Evolutionary conservation across 2,329 filamentous ascomycete genomes (phyloP).

Genomic region (Colletotrichum cuscutae): DNA sequence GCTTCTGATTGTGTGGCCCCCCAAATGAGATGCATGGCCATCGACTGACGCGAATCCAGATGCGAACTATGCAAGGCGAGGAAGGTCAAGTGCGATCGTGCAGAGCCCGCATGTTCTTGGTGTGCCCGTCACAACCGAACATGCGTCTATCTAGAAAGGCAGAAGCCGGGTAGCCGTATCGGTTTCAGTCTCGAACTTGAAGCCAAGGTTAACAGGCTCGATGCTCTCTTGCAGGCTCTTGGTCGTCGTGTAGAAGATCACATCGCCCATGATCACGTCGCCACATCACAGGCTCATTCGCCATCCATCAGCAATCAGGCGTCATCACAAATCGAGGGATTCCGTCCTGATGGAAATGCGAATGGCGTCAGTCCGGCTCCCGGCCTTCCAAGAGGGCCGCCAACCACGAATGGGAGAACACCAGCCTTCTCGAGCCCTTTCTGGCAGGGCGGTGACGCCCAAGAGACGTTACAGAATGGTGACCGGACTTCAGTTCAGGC

Average conservation of each 20-base stretch:
- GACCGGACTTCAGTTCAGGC: slow-evolving; percentile 37
- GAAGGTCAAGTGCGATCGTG: slow-evolving; percentile 61
- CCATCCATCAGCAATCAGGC: slow-evolving; percentile 51
- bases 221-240: slow-evolving; percentile 54
- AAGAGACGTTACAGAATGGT: slow-evolving; percentile 38
- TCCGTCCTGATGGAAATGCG: slow-evolving; percentile 34
- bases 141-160: slow-evolving; percentile 77
- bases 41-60: slow-evolving; percentile 38
- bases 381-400: slow-evolving; percentile 35
- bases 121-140: slow-evolving; percentile 73
- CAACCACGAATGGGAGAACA: slow-evolving; percentile 46
- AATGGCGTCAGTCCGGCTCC: slow-evolving; percentile 37
- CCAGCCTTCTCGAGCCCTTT: slow-evolving; percentile 51
- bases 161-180: slow-evolving; percentile 73
- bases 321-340: slow-evolving; percentile 42
- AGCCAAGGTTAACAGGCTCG: slow-evolving; percentile 63
- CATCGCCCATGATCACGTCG: slow-evolving; percentile 47
- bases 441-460: slow-evolving; percentile 43
- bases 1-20: not conserved
- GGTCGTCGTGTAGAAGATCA: slow-evolving; percentile 55
- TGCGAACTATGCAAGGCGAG: slow-evolving; percentile 57
- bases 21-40: not conserved
- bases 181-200: slow-evolving; percentile 72
- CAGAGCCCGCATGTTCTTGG: slow-evolving; percentile 75
- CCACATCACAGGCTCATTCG: slow-evolving; percentile 40